A percentile compares a stretch with the other conserved stretches of the same genome.
Evolutionary conservation across 768 basidiomycete genomes (phyloP).

Genomic region (Daedaleopsis sinensis): DNA sequence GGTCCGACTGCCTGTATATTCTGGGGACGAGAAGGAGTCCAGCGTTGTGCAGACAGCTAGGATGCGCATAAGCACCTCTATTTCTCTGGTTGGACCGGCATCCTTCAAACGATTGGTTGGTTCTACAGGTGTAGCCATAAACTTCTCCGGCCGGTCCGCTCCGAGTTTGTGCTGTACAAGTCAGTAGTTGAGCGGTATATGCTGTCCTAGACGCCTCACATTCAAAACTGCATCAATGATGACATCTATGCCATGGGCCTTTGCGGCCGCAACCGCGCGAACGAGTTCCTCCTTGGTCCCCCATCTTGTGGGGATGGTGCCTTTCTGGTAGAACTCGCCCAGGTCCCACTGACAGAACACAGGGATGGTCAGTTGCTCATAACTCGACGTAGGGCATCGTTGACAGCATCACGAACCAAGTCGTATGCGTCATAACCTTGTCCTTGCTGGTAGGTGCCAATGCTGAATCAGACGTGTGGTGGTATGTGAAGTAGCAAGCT

Average conservation of each 20-base stretch:
- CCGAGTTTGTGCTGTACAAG: slow-evolving; percentile 77
- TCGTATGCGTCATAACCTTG: slow-evolving; percentile 89
- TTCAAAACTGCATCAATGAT: slow-evolving; percentile 90
- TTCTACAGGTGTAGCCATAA: slow-evolving; percentile 72
- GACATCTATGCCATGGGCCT: slow-evolving; percentile 68
- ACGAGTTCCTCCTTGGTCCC: slow-evolving; percentile 83
- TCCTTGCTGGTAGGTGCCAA: slow-evolving; percentile 48
- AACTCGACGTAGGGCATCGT: neutral
- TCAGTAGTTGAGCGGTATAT: neutral
- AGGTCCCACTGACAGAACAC: slow-evolving; percentile 72
- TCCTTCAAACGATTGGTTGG: slow-evolving; percentile 65
- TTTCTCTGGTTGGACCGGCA: slow-evolving; percentile 59
- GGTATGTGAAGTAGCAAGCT: neutral
- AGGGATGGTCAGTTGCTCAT: neutral
- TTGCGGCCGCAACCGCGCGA: slow-evolving; percentile 67
- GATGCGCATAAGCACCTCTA: slow-evolving; percentile 52
- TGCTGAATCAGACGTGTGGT: neutral
- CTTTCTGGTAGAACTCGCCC: slow-evolving; percentile 83
- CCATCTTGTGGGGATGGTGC: slow-evolving; percentile 76
- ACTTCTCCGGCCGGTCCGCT: slow-evolving; percentile 73
- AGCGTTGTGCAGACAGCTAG: neutral
- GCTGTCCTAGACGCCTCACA: slow-evolving; percentile 44
- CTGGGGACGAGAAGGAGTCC: no score
- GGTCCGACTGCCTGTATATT: no score
- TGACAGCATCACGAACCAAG: slow-evolving; percentile 49